Evolutionary conservation across 352 stramenopile species (phyloP), one percentile per base, ranked within the genome.

Genomic region (Pythium rhizo-oryzae): DNA sequence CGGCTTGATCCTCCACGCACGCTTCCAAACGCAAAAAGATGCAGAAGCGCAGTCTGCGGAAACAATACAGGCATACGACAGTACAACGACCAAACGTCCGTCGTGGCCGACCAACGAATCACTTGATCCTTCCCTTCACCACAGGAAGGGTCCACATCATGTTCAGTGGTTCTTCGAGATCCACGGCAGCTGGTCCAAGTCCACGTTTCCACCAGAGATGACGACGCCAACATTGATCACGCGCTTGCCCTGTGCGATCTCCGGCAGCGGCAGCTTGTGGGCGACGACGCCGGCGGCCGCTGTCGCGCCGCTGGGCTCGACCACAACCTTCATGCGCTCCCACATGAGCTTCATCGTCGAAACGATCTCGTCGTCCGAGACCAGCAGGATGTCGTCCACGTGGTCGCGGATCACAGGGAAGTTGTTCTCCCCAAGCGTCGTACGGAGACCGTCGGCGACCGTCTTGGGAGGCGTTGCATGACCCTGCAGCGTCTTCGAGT

Each of bases 241-340:
- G 19, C 46, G n/a, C 46, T 61, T 51, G 24, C 35, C 11, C 19
- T 28, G 5, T 2, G 33, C 21, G 13, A 65, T 33, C 7, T 16
- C 39, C 30, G 35, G 50, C 1, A 56, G 33, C 23, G 47, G 51
- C 49, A 56, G 59, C 37, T 62, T 54, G 50, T 49, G 28, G 23
- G 60, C 16, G 56, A 43, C 19, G 35, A 50, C 52, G 37, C 58
- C 44, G 33, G 25, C 23, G 35, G 61, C 33, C 19, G 54, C 59
- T 61, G 25, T 46, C n/a, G 84, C 84, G 4, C 84, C 79, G 50
- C 84, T 92, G 5, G 84, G 81, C 41, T 92, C 84, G 52, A 92
- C 84, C 62, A 92, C 84, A 59, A 97, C 59, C 76, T 97, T 98
- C 81, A 97, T 94, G 67, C 90, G 83, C 59, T 96, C 87, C 87